Conservation (phyloP, 257 asterid genomes). For the Fraxinus americana region DNA sequence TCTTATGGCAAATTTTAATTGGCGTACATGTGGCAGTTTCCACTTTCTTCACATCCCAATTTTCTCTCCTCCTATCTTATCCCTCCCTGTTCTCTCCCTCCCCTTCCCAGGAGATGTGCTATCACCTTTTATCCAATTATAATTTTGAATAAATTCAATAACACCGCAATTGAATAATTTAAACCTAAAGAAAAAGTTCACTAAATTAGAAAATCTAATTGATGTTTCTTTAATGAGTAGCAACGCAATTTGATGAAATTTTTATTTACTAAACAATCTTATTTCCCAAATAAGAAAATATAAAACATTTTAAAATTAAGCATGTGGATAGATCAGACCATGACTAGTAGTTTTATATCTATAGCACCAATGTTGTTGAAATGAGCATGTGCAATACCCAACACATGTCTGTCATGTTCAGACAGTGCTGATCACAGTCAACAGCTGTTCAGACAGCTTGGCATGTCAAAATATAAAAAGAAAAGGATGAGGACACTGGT, state of each 20-base stretch:
- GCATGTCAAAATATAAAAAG: not conserved
- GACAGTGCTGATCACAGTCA: not conserved
- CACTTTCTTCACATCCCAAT: not conserved
- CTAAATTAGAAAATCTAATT: not conserved
- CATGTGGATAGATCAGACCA: not conserved
- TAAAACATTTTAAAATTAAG: slow-evolving; percentile 1
- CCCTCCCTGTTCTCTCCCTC: not conserved
- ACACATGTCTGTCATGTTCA: not conserved
- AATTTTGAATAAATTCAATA: not conserved
- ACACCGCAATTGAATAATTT: not conserved
- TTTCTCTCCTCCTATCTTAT: not conserved
- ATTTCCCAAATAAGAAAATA: not conserved
- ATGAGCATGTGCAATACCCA: not conserved
- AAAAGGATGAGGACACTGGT: not conserved
- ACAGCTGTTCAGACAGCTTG: not conserved
- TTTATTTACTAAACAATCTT: not conserved
- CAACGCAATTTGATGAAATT: not conserved
- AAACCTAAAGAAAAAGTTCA: not conserved
- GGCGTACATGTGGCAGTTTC: not conserved
- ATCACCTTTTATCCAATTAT: not conserved
- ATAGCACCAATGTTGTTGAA: not conserved
- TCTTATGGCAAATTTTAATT: not conserved
- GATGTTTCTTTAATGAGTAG: not conserved
- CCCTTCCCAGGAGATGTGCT: not conserved
- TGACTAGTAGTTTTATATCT: not conserved